A percentile compares a stretch with the other conserved stretches of the same genome.
These are phyloP conservation scores for Picea abies DNA, from an alignment of 83 land plant species.

Conservation along the genomic window DNA sequence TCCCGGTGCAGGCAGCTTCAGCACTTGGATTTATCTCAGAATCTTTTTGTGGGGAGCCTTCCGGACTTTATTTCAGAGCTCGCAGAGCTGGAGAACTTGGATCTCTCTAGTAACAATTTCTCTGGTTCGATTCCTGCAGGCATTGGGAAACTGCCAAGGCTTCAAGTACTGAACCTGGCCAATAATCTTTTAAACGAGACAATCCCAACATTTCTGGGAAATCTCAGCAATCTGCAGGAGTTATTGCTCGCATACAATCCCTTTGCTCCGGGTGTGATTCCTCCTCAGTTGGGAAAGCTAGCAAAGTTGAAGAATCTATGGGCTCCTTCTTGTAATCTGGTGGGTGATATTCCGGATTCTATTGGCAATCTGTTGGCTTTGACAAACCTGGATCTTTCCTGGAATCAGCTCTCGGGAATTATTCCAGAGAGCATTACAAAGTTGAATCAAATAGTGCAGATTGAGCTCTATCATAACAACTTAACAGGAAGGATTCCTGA, in stretches of 20 bases:
- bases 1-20: constrained; percentile 31
- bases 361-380: constrained; percentile 43
- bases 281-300: constrained; percentile 49
- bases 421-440: constrained; percentile 47
- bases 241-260: constrained; percentile 60
- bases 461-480: constrained; percentile 68
- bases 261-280: constrained; percentile 47
- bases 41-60: constrained; percentile 43
- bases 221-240: constrained; percentile 39
- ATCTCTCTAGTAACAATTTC: constrained; percentile 64
- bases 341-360: constrained; percentile 50
- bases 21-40: constrained; percentile 53
- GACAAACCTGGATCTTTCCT: constrained; percentile 50
- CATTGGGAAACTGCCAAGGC: constrained; percentile 42
- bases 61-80: constrained; percentile 34
- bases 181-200: constrained; percentile 41
- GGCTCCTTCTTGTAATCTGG: constrained; percentile 38
- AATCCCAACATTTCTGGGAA: constrained; percentile 49
- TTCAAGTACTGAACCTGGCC: constrained; percentile 41
- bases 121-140: constrained; percentile 53
- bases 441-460: constrained; percentile 30
- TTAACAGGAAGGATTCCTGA: constrained; percentile 54
- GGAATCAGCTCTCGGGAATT: constrained; percentile 41
- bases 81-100: constrained; percentile 30
- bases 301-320: constrained; percentile 43